phyloP scores from a whole-genome alignment of 2,329 filamentous ascomycete genomes.

The Chalaropsis thielavioides region DNA sequence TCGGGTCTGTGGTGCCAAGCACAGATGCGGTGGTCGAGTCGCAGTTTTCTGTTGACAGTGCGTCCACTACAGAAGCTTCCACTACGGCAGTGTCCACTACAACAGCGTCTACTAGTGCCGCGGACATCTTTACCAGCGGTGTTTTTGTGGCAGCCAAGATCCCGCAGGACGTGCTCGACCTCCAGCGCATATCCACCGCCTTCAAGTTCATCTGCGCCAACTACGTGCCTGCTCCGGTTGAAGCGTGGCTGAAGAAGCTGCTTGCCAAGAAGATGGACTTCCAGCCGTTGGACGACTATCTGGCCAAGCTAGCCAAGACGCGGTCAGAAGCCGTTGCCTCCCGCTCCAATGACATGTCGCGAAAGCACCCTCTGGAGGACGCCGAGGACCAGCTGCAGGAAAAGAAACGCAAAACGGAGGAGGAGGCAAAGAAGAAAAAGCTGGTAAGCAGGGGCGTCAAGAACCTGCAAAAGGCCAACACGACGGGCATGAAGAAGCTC shows the following conservation, averaged over 20 bases:
- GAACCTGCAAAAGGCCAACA: conserved; percentile 79
- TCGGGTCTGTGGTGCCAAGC: neutral
- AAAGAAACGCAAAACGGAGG: conserved; percentile 75
- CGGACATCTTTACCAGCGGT: conserved; percentile 24
- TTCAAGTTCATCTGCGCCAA: conserved; percentile 49
- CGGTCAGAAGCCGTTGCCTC: conserved; percentile 57
- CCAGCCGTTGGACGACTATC: conserved; percentile 52
- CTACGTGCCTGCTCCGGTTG: conserved; percentile 40
- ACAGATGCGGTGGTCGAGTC: neutral
- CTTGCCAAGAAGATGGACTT: conserved; percentile 47
- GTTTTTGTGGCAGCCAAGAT: neutral
- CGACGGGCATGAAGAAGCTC: conserved; percentile 90
- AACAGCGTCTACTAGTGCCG: conserved; percentile 26
- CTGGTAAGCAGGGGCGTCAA: conserved; percentile 60
- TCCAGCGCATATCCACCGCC: conserved; percentile 51
- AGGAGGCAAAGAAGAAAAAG: conserved; percentile 73
- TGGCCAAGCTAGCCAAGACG: conserved; percentile 49
- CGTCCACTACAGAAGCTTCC: conserved; percentile 24
- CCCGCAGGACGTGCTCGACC: conserved; percentile 34
- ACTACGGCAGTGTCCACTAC: conserved; percentile 28
- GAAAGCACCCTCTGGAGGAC: conserved; percentile 53
- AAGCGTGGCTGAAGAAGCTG: conserved; percentile 28
- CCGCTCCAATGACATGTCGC: conserved; percentile 55
- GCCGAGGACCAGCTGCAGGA: conserved; percentile 51
- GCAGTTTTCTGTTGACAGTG: neutral